Percentiles rank a stretch among this genome's conserved stretches.
These are phyloP conservation scores for Neopestalotiopsis rosae DNA, from an alignment of 2,329 filamentous ascomycete species.

Conservation along the genomic window DNA sequence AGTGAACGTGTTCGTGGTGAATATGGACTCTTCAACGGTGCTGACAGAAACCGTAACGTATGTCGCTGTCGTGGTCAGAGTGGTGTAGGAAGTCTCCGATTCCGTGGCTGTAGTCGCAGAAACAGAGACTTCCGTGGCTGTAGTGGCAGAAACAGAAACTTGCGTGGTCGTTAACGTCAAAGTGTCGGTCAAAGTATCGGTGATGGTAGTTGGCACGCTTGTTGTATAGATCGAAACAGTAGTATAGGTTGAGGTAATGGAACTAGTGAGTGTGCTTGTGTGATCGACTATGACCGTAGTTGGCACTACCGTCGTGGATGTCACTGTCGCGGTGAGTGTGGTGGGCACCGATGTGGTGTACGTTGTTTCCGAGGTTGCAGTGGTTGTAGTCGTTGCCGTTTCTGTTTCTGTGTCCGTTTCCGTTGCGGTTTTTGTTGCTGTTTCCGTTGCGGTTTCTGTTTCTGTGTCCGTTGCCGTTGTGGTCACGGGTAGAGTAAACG, in stretches of 20 bases:
- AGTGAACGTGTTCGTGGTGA: slow-evolving; percentile 25
- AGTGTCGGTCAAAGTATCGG: slow-evolving; percentile 23
- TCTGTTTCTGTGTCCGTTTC: slow-evolving; percentile 8
- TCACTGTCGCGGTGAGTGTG: slow-evolving; percentile 15
- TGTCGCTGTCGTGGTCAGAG: slow-evolving; percentile 32
- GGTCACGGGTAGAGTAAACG: slow-evolving; percentile 15
- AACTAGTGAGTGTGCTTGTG: slow-evolving; percentile 8
- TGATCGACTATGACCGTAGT: slow-evolving; percentile 13
- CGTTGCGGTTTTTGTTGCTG: slow-evolving; percentile 13
- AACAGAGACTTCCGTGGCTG: slow-evolving; percentile 24
- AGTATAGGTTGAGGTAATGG: slow-evolving; percentile 10
- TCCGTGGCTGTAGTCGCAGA: slow-evolving; percentile 24
- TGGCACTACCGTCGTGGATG: slow-evolving; percentile 4
- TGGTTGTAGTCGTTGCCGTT: slow-evolving; percentile 8
- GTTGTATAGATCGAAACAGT: slow-evolving; percentile 26
- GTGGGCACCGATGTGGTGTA: slow-evolving; percentile 1
- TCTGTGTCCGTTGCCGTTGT: slow-evolving; percentile 12
- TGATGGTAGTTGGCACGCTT: slow-evolving; percentile 26
- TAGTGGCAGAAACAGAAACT: slow-evolving; percentile 17
- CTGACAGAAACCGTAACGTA: slow-evolving; percentile 33
- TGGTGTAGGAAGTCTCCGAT: slow-evolving; percentile 25
- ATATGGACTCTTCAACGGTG: slow-evolving; percentile 35
- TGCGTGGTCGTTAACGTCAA: slow-evolving; percentile 27
- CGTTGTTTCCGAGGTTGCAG: slow-evolving; percentile 9
- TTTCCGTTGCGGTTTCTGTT: slow-evolving; percentile 6